These are phyloP conservation scores for Spathaspora girioi DNA, from an alignment of 805 yeast species.

Conservation along the genomic window DNA sequence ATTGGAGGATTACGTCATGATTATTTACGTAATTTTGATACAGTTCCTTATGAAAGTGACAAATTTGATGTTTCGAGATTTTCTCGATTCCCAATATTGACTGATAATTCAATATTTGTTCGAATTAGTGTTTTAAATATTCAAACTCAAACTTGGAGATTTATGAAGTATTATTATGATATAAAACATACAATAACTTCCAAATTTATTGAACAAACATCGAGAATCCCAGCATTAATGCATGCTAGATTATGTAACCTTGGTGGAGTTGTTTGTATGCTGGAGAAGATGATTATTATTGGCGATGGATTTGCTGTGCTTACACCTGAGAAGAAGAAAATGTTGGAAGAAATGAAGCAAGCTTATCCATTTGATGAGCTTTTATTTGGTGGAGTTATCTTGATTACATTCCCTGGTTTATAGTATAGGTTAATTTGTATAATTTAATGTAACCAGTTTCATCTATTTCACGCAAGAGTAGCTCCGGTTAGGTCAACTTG, in stretches of 20 bases:
- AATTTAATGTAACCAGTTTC: too few relatives aligned
- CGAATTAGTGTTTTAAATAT: constrained; percentile 35
- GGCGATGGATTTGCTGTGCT: constrained; percentile 34
- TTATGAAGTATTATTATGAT: constrained; percentile 31
- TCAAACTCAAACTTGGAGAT: constrained; percentile 40
- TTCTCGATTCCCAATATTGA: constrained; percentile 23
- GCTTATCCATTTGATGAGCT: constrained; percentile 17
- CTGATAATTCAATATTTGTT: constrained; percentile 24
- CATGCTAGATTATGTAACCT: constrained; percentile 26
- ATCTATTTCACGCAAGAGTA: too few relatives aligned
- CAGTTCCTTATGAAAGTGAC: constrained; percentile 24
- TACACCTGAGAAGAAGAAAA: constrained; percentile 28
- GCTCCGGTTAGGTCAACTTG: too few relatives aligned
- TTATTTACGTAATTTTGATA: constrained; percentile 29
- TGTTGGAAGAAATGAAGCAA: constrained; percentile 17
- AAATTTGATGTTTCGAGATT: constrained; percentile 33
- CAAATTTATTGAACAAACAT: constrained; percentile 15
- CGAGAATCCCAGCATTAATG: constrained; percentile 16
- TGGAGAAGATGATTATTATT: constrained; percentile 31
- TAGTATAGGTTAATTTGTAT: constrained; percentile 8
- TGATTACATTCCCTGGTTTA: constrained; percentile 35
- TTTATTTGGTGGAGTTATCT: constrained; percentile 34
- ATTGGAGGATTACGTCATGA: constrained; percentile 39
- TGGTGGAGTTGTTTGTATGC: constrained; percentile 31
- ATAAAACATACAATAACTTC: constrained; percentile 21